phyloP scores from a whole-genome alignment of 73 alveolate species.

The Paramecium sonneborni region DNA sequence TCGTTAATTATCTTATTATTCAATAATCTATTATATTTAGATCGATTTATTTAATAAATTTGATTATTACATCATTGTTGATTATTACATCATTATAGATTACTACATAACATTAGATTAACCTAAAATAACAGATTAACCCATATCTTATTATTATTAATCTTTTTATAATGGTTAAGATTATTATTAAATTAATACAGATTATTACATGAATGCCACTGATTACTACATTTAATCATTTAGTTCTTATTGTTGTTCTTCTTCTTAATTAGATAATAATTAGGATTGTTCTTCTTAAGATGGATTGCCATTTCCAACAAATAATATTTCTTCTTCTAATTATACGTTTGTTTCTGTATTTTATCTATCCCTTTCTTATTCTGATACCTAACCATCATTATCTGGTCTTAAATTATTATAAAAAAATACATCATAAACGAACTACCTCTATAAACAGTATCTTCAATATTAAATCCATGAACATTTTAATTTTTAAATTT shows the following conservation, averaged over 20 bases:
- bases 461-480: background rate
- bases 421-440: background rate
- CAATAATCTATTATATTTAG: background rate
- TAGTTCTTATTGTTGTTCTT: background rate
- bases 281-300: conserved; percentile 5
- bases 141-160: background rate
- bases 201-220: background rate
- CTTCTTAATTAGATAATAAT: background rate
- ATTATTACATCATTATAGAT: background rate
- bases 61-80: background rate
- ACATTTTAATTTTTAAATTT: background rate
- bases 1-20: background rate
- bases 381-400: background rate
- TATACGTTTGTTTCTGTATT: background rate
- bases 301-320: background rate
- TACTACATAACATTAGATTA: background rate
- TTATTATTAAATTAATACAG: background rate
- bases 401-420: background rate
- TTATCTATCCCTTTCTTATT: background rate
- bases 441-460: background rate
- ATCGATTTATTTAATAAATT: background rate
- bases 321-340: background rate
- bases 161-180: background rate
- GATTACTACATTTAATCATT: conserved; percentile 4
- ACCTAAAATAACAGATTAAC: background rate